Evolutionary conservation across 2,329 filamentous ascomycete species (phyloP), one percentile per base, ranked within the genome.

Genomic region (Magnaporthiopsis rhizophila): DNA sequence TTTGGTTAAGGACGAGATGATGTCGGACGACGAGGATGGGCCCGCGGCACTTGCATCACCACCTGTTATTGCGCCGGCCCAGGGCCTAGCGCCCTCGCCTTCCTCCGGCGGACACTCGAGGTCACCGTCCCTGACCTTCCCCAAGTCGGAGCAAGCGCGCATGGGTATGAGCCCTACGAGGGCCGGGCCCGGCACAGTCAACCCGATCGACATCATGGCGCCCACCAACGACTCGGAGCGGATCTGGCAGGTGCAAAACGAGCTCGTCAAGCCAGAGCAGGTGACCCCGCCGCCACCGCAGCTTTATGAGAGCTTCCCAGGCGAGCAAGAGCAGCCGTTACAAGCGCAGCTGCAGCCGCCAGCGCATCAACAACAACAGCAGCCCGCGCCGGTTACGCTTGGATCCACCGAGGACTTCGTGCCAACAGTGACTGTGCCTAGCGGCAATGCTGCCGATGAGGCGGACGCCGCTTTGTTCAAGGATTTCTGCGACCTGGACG

Each of bases 121-220:
- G 34, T 21, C 15, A 12, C 58, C 2, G 45, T 45, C 32, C 26
- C 58, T 34, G 64, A 66, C 8, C 64, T 66, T 2, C 67, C 69
- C n/a, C 68, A 70, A 34, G 50, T 67, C 67, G 3, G 64, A 65
- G 1, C 57, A 60, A 26, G 64, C 58, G 5, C 59, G 64, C 4
- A 65, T 70, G 24, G 65, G 67, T 5, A 69, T 67, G 1, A 72
- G 71, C 62, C 71, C 71, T 13, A 66, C 60, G 32, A 68, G 75
- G 61, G 74, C 79, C 50, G 74, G 77, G 1, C 77, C 78, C 3
- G 80, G 79, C 45, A 83, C 81, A 4, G 80, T 81, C 12, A 83
- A 83, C 57, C 81, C 81, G 0, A 82, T 82, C 78, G 80, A 82
- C 61, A 79, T 84, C 36, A 83, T 83, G 81, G 79, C 77, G 6